Conservation (phyloP, 2,329 filamentous ascomycete species). For the Paramyrothecium roridum region DNA sequence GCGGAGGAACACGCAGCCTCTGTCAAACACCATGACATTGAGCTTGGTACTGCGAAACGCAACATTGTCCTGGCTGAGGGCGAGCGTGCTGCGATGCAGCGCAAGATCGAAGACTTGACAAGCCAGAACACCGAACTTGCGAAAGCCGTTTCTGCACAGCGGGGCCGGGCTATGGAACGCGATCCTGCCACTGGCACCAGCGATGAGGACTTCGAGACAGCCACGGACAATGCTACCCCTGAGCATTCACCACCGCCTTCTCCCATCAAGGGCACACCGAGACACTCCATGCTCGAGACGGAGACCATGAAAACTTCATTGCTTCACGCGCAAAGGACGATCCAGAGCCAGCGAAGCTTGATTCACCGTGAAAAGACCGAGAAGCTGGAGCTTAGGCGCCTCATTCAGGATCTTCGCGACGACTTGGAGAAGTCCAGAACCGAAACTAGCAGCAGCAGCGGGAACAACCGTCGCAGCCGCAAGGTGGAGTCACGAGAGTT, state of each 20-base stretch:
- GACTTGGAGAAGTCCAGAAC: slow-evolving; percentile 74
- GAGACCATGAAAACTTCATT: slow-evolving; percentile 94
- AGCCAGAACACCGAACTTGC: slow-evolving; percentile 90
- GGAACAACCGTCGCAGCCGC: slow-evolving; percentile 57
- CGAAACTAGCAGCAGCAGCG: slow-evolving; percentile 38
- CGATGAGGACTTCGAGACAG: slow-evolving; percentile 62
- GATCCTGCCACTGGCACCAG: slow-evolving; percentile 57
- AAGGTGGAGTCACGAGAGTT: slow-evolving; percentile 64
- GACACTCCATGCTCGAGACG: slow-evolving; percentile 87
- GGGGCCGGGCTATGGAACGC: slow-evolving; percentile 64
- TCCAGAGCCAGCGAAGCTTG: slow-evolving; percentile 91
- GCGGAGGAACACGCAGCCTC: slow-evolving; percentile 74
- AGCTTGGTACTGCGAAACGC: slow-evolving; percentile 79
- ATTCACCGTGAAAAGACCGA: slow-evolving; percentile 98
- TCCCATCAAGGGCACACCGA: slow-evolving; percentile 85
- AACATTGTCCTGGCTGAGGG: slow-evolving; percentile 74
- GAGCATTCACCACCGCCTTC: slow-evolving; percentile 90
- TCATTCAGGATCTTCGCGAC: slow-evolving; percentile 92
- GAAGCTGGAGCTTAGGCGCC: slow-evolving; percentile 90
- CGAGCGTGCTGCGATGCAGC: slow-evolving; percentile 74
- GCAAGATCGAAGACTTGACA: slow-evolving; percentile 83
- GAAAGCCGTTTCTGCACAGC: slow-evolving; percentile 71
- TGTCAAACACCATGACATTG: slow-evolving; percentile 83
- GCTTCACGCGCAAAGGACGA: slow-evolving; percentile 92
- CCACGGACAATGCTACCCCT: slow-evolving; percentile 69